Evolutionary conservation across 75 land plant species (phyloP), one percentile per base, ranked within the genome.

Genomic region (Cryptomeria japonica): DNA sequence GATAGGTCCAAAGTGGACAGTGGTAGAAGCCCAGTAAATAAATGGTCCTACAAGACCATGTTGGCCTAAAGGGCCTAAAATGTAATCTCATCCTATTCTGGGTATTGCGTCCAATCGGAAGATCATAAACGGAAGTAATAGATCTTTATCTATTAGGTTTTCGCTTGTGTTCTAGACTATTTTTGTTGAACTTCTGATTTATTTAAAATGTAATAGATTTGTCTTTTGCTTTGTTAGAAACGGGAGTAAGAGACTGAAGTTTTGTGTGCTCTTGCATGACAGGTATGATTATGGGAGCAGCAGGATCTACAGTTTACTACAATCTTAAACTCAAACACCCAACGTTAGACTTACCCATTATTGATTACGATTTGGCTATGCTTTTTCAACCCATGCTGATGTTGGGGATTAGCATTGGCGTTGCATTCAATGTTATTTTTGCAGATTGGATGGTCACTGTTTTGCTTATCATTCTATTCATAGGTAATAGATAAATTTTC

Each of bases 341-440:
- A 39, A 90, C 92, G 49, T 37, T 91, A 15, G 92, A 95, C 46
- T 88, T 93, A 92, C 98, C 97, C 0, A 41, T 96, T 16, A 91
- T 96, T 10, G 95, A 96, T 80, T 96, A 95, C 85, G 97, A 95
- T 82, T 76, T 95, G 75, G 97, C 93, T 11, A 37, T 96, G 75
- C 89, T 96, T 44, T 87, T 96, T 39, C 95, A 94, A 88, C 98
- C 98, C 9, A 94, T 93, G 93, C 91, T 96, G 56, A 89, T 96
- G 90, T 87, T 96, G 51, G 97, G 97, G n/a, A 95, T 96, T n/a
- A 95, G 96, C 49, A 90, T 96, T 47, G 97, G 97, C 14, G 96
- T 96, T 38, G 83, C 87, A 22, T 92, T 93, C 88, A 96, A 96
- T 90, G 97, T 96, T 41, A 91, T 96, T 53, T 95, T 96, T 82